Conservation (phyloP, 2,329 filamentous ascomycete species). For the Aspergillus pseudoviridinutans region DNA sequence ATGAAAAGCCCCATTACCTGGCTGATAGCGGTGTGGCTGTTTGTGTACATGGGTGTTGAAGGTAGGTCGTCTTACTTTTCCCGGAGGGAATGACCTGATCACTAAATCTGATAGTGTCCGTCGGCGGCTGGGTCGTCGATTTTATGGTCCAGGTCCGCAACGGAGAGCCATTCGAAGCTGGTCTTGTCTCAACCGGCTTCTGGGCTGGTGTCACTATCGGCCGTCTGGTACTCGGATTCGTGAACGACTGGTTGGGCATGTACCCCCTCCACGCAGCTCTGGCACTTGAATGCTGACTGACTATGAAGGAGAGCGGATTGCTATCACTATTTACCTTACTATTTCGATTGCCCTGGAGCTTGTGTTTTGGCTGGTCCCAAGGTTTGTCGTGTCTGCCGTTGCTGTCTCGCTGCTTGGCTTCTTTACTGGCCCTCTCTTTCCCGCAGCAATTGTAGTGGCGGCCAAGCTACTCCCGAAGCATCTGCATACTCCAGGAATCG, state of each 20-base stretch:
- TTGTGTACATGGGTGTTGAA: slow-evolving; percentile 68
- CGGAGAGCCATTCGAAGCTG: slow-evolving; percentile 61
- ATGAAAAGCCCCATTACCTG: slow-evolving; percentile 7
- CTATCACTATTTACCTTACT: slow-evolving; percentile 57
- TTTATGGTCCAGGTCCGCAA: slow-evolving; percentile 72
- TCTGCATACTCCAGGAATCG: slow-evolving; percentile 67
- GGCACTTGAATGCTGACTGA: not conserved
- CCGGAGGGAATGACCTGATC: not conserved
- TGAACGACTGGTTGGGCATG: slow-evolving; percentile 56
- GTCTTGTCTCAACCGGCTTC: slow-evolving; percentile 68
- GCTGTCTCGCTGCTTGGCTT: slow-evolving; percentile 57
- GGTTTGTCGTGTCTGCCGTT: slow-evolving; percentile 58
- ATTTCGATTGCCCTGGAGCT: slow-evolving; percentile 60
- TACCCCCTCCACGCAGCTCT: slow-evolving; percentile 58
- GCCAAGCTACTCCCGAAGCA: slow-evolving; percentile 66
- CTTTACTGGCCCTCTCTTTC: slow-evolving; percentile 70
- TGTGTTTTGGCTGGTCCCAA: slow-evolving; percentile 71
- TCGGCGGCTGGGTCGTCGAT: slow-evolving; percentile 65
- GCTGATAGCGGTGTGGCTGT: slow-evolving; percentile 8
- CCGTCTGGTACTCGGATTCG: slow-evolving; percentile 63
- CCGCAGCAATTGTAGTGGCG: slow-evolving; percentile 62
- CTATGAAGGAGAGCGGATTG: slow-evolving; percentile 62
- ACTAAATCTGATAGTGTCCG: slow-evolving; percentile 1
- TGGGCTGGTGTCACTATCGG: slow-evolving; percentile 74
- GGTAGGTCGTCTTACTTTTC: slow-evolving; percentile 39